Conservation (phyloP, 108 stramenopile genomes). For the Licmophora abbreviata region DNA sequence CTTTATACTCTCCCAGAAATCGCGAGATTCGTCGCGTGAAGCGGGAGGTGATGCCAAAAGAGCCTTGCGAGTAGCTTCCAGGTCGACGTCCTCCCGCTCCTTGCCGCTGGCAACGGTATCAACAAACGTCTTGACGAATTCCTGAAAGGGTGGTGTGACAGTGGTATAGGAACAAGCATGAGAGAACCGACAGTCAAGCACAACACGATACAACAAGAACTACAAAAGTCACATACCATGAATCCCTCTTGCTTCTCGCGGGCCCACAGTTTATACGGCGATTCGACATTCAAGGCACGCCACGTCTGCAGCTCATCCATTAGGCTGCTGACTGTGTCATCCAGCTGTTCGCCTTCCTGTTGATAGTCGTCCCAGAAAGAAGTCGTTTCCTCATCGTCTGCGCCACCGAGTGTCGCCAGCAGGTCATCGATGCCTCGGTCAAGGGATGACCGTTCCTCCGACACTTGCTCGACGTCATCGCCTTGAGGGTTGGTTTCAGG, state of each 20-base stretch:
- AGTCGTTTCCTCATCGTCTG: slow-evolving; percentile 29
- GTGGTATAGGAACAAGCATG: slow-evolving; percentile 1
- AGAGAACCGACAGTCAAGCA: slow-evolving; percentile 5
- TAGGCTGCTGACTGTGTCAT: slow-evolving; percentile 7
- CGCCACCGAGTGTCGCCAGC: slow-evolving; percentile 36
- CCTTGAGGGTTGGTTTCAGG: slow-evolving; percentile 65
- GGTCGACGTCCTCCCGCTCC: slow-evolving; percentile 39
- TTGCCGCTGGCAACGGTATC: slow-evolving; percentile 38
- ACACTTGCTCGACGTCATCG: slow-evolving; percentile 8
- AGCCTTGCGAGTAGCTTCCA: slow-evolving; percentile 61
- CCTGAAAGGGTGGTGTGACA: slow-evolving; percentile 14
- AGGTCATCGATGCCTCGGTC: slow-evolving; percentile 41
- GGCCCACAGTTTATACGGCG: slow-evolving; percentile 58
- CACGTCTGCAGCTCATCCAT: slow-evolving; percentile 70
- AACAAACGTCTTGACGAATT: slow-evolving; percentile 59
- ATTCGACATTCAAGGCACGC: slow-evolving; percentile 42
- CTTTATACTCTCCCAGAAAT: slow-evolving; percentile 50
- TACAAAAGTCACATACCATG: slow-evolving; percentile 38
- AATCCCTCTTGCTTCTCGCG: slow-evolving; percentile 41
- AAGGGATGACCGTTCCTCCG: slow-evolving; percentile 16
- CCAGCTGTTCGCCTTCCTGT: slow-evolving; percentile 8
- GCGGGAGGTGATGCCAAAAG: slow-evolving; percentile 56
- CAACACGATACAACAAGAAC: not conserved
- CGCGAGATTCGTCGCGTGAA: slow-evolving; percentile 40
- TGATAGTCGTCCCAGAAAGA: slow-evolving; percentile 11